Conservation (phyloP, 1,284 basidiomycete species). For the Lentinula novae-zelandiae region DNA sequence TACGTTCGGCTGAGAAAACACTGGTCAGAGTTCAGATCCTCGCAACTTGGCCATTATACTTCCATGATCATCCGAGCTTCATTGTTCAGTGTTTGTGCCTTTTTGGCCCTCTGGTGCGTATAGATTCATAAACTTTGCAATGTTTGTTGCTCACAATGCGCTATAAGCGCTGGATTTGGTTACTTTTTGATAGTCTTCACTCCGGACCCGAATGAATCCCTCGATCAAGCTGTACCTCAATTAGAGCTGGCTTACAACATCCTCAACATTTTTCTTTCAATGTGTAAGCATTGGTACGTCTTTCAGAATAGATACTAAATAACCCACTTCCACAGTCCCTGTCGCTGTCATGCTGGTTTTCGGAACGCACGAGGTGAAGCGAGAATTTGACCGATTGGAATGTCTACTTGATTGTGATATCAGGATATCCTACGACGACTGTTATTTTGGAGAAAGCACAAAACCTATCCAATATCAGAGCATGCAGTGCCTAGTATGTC, state of each 20-base stretch:
- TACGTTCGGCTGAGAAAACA: conserved; percentile 2
- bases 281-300: background rate
- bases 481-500: background rate
- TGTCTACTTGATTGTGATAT: background rate
- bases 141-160: background rate
- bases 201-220: background rate
- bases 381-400: background rate
- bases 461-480: background rate
- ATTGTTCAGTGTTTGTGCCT: background rate
- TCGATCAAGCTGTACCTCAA: background rate
- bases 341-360: background rate
- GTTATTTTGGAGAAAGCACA: background rate
- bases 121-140: background rate
- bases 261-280: background rate
- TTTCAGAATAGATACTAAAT: background rate
- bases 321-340: background rate
- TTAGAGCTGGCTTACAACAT: background rate
- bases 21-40: background rate
- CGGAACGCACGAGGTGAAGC: background rate
- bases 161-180: background rate
- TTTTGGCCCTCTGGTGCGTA: background rate
- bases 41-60: background rate
- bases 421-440: background rate
- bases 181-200: conserved; percentile 1
- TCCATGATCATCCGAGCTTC: conserved; percentile 4